Percentiles rank a stretch among this genome's conserved stretches.
phyloP scores from a whole-genome alignment of 768 basidiomycete genomes.

The Kwoniella bestiolae region DNA sequence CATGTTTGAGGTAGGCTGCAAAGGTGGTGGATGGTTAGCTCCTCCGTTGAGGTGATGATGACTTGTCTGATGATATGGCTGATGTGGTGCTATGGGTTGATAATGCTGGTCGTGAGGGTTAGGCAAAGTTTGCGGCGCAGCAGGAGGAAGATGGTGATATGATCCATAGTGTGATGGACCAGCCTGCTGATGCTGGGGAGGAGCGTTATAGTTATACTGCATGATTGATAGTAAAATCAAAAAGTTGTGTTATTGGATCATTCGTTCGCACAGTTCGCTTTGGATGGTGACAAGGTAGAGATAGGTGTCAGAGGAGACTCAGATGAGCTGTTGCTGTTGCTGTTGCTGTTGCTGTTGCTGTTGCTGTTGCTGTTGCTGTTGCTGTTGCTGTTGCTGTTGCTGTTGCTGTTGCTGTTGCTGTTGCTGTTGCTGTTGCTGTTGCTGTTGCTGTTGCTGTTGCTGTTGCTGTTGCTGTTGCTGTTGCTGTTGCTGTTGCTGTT shows the following conservation, averaged over 20 bases:
- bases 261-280: not conserved
- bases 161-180: not conserved
- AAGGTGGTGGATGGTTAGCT: not conserved
- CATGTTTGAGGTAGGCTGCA: not conserved
- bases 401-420: no score
- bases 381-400: no score
- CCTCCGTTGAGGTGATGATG: constrained; percentile 4
- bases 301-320: no score
- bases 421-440: no score
- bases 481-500: no score
- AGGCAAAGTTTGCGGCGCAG: constrained; percentile 7
- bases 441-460: no score
- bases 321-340: no score
- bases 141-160: not conserved
- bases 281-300: not conserved
- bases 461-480: no score
- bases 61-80: not conserved
- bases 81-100: constrained; percentile 3
- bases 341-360: no score
- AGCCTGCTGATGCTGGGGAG: not conserved
- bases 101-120: constrained; percentile 10
- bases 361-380: no score
- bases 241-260: no score
- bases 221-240: not conserved
- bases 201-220: constrained; percentile 4